A percentile compares a stretch with the other conserved stretches of the same genome.
Conservation (phyloP, 2,329 filamentous ascomycete species). For the Mycocentrospora acerina region DNA sequence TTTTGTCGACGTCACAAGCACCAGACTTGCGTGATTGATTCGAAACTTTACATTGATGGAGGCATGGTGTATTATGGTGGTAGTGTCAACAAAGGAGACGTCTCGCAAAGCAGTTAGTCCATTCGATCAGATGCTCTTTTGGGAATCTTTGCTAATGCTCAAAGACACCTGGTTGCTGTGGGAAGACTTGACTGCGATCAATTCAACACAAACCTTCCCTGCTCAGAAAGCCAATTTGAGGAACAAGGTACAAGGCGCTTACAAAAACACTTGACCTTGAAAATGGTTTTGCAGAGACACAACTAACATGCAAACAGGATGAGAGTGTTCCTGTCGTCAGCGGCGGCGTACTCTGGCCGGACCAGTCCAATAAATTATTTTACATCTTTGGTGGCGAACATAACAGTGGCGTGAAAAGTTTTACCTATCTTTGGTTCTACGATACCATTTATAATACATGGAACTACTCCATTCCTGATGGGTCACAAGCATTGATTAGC, state of each 20-base stretch:
- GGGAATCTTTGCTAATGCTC: constrained; percentile 1
- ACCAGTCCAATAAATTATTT: constrained; percentile 61
- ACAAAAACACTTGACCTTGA: too few species aligned
- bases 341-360: constrained; percentile 56
- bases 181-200: constrained; percentile 51
- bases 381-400: constrained; percentile 63
- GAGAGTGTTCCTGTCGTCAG: constrained; percentile 51
- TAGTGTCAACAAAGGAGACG: constrained; percentile 45
- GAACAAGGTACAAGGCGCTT: constrained; percentile 13
- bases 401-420: constrained; percentile 36
- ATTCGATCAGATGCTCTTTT: constrained; percentile 5
- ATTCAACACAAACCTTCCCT: constrained; percentile 10
- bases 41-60: constrained; percentile 59
- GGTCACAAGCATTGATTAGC: constrained; percentile 9
- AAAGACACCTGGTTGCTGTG: constrained; percentile 56
- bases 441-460: constrained; percentile 58
- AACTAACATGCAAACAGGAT: constrained; percentile 41
- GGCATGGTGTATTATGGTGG: constrained; percentile 54
- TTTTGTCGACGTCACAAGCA: constrained; percentile 46
- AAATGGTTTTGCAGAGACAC: too few species aligned
- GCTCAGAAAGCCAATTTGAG: constrained; percentile 12
- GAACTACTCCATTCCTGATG: constrained; percentile 46
- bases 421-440: constrained; percentile 52
- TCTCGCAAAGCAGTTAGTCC: constrained; percentile 56
- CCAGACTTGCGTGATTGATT: constrained; percentile 60